phyloP scores from a whole-genome alignment of 2,329 filamentous ascomycete species.

The Emergomyces orientalis region DNA sequence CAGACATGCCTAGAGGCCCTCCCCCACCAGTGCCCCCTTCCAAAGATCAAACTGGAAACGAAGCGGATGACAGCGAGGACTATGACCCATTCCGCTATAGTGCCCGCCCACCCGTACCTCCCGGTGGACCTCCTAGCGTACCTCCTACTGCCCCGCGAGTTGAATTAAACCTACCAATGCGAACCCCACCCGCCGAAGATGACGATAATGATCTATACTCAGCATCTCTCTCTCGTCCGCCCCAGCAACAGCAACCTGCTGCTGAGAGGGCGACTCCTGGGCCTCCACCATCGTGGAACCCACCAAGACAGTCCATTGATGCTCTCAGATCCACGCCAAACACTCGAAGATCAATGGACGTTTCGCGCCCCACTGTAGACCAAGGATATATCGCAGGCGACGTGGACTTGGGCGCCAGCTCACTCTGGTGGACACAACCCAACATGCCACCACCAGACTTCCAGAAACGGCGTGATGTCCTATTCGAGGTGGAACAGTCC shows the following conservation, averaged over 20 bases:
- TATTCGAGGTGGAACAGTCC: conserved; percentile 72
- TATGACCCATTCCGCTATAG: conserved; percentile 46
- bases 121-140: neutral
- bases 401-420: conserved; percentile 63
- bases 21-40: conserved; percentile 53
- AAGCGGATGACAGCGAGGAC: conserved; percentile 48
- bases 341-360: conserved; percentile 61
- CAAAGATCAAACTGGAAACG: conserved; percentile 37
- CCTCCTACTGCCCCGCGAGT: conserved; percentile 17
- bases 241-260: conserved; percentile 25
- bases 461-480: conserved; percentile 72
- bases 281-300: conserved; percentile 37
- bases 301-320: conserved; percentile 55
- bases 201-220: conserved; percentile 42
- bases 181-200: conserved; percentile 24
- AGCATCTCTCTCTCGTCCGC: conserved; percentile 31
- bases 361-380: conserved; percentile 62
- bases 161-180: conserved; percentile 18
- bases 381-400: conserved; percentile 81
- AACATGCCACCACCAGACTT: conserved; percentile 72
- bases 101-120: conserved; percentile 19
- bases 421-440: conserved; percentile 79
- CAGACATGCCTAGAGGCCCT: conserved; percentile 60
- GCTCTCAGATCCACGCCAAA: conserved; percentile 44
- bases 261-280: conserved; percentile 41